Evolutionary conservation across 805 yeast species (phyloP), one percentile per base, ranked within the genome.

Genomic region (Lipomyces mesembrius): DNA sequence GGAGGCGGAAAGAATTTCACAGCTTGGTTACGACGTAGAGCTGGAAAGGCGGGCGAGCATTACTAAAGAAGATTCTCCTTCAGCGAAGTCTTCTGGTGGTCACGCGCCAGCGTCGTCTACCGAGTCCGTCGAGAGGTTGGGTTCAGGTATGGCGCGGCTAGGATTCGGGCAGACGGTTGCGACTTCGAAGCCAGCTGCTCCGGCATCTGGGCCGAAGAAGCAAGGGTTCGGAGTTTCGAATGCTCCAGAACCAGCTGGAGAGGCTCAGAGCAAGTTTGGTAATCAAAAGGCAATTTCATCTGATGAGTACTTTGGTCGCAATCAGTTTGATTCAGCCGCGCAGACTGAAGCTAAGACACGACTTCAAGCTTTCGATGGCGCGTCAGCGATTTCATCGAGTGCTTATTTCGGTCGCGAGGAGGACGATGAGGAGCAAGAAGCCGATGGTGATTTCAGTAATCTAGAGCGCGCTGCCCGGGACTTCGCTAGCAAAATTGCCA

Each of bases 261-360:
- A 76, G 55, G 79, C 75, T 14, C 75, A 75, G 9, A 74, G 72
- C 74, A 91, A 92, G 80, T 95, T 85, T 76, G 98, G 98, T 64
- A 81, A 81, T 53, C 97, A 93, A 77, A 94, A 91, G 83, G 97
- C 93, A 59, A 95, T 95, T 70, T 95, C 98, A 0, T 93, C 98
- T 1, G 98, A 95, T 79, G 96, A 93, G 80, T 87, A 85, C 75
- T 95, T 95, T 78, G 97, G 97, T 22, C 88, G 97, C 75, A 94
- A 93, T 55, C 81, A 87, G 32, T 91, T 85, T 75, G 98, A 92
- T 74, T 89, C 90, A 71, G 83, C 82, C 1, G 90, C 91, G 52
- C 89, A 89, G 63, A 83, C 83, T 57, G 97, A 92, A 78, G 98
- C 98, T 1, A 84, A 84, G 70, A 76, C 85, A n/a, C 93, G 95